A percentile compares a stretch with the other conserved stretches of the same genome.
Conservation (phyloP, 305 asterid species). For the Euphrasia arctica region DNA sequence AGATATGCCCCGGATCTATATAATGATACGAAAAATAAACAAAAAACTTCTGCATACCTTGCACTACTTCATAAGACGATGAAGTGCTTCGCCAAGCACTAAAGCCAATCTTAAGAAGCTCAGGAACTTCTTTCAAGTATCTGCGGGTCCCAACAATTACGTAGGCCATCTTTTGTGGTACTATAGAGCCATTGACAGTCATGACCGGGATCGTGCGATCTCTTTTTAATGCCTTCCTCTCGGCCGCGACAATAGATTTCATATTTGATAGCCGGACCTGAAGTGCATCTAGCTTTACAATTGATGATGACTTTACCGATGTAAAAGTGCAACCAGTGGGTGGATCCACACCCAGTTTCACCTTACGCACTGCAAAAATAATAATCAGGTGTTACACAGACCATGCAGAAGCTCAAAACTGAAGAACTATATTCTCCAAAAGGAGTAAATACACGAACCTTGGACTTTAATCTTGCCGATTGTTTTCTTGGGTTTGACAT, state of each 20-base stretch:
- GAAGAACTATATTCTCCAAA: conserved; percentile 16
- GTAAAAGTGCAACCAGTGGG: conserved; percentile 84
- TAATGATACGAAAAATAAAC: not conserved
- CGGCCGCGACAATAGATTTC: conserved; percentile 69
- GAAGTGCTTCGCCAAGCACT: conserved; percentile 73
- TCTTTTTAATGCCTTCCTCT: conserved; percentile 61
- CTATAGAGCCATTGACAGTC: conserved; percentile 56
- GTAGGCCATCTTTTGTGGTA: conserved; percentile 65
- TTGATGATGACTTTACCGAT: conserved; percentile 60
- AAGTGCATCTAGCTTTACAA: conserved; percentile 65
- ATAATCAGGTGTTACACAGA: conserved; percentile 8
- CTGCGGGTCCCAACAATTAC: conserved; percentile 68
- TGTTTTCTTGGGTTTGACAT: conserved; percentile 70
- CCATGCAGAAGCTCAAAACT: conserved; percentile 18
- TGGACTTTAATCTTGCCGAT: conserved; percentile 88
- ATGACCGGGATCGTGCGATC: conserved; percentile 53
- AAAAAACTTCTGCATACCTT: conserved; percentile 46
- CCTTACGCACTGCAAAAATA: conserved; percentile 72
- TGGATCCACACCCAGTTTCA: conserved; percentile 85
- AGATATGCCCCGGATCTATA: not conserved
- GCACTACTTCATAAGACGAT: conserved; percentile 66
- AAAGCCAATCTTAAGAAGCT: conserved; percentile 61
- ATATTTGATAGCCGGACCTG: conserved; percentile 61
- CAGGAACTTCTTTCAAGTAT: conserved; percentile 68
- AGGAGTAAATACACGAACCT: conserved; percentile 43